Percentiles rank a stretch among this genome's conserved stretches.
Conservation (phyloP, 2,329 filamentous ascomycete species). For the Fusarium sp. region DNA sequence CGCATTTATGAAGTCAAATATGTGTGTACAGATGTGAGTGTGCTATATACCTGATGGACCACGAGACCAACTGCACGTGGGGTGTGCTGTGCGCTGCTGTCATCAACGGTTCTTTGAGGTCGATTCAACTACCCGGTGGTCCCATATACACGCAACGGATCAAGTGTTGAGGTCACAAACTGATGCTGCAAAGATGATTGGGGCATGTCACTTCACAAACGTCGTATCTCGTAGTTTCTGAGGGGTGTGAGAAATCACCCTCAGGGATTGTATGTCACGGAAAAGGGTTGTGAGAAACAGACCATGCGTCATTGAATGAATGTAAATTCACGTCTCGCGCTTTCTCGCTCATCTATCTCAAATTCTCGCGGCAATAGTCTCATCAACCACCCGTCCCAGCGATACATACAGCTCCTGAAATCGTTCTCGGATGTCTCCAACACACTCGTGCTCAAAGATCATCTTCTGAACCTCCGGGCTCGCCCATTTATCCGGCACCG, state of each 20-base stretch:
- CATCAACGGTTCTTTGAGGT: neutral
- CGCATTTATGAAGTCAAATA: neutral
- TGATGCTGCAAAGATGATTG: neutral
- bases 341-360: neutral
- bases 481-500: conserved; percentile 28
- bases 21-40: neutral
- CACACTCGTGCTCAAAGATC: conserved; percentile 23
- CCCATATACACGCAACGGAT: neutral
- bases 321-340: neutral
- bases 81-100: neutral
- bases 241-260: neutral
- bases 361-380: neutral
- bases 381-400: neutral
- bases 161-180: neutral
- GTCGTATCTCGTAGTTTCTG: neutral
- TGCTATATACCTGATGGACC: neutral
- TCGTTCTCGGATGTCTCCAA: neutral
- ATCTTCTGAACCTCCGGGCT: conserved; percentile 30
- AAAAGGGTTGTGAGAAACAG: neutral
- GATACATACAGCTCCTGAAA: neutral
- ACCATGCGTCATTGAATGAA: neutral
- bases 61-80: neutral
- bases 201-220: neutral
- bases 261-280: neutral
- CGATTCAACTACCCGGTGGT: too few species aligned